phyloP scores from a whole-genome alignment of 306 rosid species.

The Dalbergia cultrata region DNA sequence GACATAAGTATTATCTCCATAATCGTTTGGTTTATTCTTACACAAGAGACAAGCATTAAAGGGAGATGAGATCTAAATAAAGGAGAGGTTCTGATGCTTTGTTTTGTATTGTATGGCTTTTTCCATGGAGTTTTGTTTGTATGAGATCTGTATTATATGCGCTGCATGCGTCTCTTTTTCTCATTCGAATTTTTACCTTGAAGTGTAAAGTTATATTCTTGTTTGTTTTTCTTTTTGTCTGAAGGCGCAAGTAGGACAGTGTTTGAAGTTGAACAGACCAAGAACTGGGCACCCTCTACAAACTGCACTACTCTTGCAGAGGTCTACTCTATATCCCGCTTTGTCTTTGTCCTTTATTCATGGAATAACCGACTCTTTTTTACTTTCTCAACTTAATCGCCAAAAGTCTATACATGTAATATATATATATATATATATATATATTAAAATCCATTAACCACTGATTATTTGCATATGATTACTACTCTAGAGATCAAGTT shows the following conservation, averaged over 20 bases:
- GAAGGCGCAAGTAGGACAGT: constrained; percentile 68
- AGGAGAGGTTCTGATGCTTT: too few relatives aligned
- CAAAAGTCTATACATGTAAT: constrained; percentile 30
- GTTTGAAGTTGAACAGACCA: constrained; percentile 77
- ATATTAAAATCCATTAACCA: constrained; percentile 35
- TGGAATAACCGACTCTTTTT: constrained; percentile 11
- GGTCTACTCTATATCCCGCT: constrained; percentile 45
- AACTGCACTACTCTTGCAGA: constrained; percentile 62
- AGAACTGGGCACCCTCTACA: constrained; percentile 74
- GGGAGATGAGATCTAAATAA: too few relatives aligned
- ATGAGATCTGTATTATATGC: too few relatives aligned
- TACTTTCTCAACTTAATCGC: constrained; percentile 28
- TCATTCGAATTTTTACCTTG: constrained; percentile 59
- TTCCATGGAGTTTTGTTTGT: background rate
- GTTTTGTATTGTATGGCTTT: constrained; percentile 1
- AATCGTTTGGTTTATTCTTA: too few relatives aligned
- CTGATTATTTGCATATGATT: constrained; percentile 59
- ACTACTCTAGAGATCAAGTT: constrained; percentile 13
- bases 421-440: too few relatives aligned
- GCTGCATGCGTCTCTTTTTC: background rate
- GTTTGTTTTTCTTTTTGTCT: constrained; percentile 55
- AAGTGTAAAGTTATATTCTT: constrained; percentile 57
- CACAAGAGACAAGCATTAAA: too few relatives aligned
- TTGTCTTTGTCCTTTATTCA: constrained; percentile 44
- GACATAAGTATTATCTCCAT: too few relatives aligned